Conservation (phyloP, 2,329 filamentous ascomycete species). For the Fusarium euwallaceae region DNA sequence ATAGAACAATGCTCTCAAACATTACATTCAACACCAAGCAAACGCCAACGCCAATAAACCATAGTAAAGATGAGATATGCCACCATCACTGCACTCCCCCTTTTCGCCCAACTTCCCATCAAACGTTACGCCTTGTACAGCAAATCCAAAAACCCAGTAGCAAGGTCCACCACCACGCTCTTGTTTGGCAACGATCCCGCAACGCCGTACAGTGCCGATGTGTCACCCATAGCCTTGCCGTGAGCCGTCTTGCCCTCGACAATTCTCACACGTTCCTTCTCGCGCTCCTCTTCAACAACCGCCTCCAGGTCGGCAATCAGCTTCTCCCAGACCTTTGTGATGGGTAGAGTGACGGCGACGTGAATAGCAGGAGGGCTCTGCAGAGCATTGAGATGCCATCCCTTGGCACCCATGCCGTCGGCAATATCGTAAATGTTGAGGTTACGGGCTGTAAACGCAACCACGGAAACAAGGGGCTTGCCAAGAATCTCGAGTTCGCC, state of each 20-base stretch:
- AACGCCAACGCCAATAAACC: constrained; percentile 28
- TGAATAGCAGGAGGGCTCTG: constrained; percentile 94
- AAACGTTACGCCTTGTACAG: constrained; percentile 82
- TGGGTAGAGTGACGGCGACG: constrained; percentile 91
- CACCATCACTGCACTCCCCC: constrained; percentile 5
- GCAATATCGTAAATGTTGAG: constrained; percentile 95
- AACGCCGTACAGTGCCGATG: constrained; percentile 92
- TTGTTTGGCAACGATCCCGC: constrained; percentile 96
- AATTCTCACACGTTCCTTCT: constrained; percentile 80
- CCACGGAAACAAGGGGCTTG: constrained; percentile 87
- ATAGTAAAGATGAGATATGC: constrained; percentile 13
- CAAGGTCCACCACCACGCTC: constrained; percentile 91
- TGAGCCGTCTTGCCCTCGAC: constrained; percentile 76
- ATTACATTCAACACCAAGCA: constrained; percentile 7
- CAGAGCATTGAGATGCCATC: constrained; percentile 96
- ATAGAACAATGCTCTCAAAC: background rate
- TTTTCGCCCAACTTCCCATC: constrained; percentile 2
- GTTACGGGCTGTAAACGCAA: constrained; percentile 87
- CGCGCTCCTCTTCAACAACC: constrained; percentile 78
- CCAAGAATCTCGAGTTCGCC: constrained; percentile 85
- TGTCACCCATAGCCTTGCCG: constrained; percentile 80
- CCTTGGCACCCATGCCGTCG: constrained; percentile 84
- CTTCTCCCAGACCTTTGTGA: constrained; percentile 83
- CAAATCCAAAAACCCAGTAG: constrained; percentile 91
- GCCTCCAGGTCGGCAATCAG: constrained; percentile 80